Evolutionary conservation across 495 filamentous ascomycete genomes (phyloP).

Genomic region (Cercophora sp.): DNA sequence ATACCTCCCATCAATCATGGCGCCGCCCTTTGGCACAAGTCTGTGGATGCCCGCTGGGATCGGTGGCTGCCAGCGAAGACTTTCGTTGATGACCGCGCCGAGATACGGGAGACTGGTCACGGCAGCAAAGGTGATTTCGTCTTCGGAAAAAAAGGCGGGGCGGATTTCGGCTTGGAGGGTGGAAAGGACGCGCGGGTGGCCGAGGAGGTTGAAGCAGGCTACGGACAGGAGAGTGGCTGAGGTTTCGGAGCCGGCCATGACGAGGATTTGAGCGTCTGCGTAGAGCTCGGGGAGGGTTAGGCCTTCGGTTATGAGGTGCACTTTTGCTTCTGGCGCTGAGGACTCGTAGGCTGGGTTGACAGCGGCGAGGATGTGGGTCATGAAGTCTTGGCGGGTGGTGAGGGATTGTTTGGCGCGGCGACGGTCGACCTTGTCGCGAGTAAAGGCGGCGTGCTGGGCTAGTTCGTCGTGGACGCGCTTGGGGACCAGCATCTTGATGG

Average conservation of each 20-base stretch:
- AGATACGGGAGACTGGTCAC: constrained; percentile 49
- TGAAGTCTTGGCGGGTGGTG: constrained; percentile 34
- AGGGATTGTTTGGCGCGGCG: not conserved
- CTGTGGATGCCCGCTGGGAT: constrained; percentile 33
- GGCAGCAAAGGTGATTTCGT: constrained; percentile 46
- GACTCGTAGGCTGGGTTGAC: not conserved
- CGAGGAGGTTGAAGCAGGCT: constrained; percentile 46
- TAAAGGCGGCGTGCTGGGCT: not conserved
- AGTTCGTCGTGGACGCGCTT: not conserved
- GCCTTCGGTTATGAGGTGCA: not conserved
- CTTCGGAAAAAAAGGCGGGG: constrained; percentile 35
- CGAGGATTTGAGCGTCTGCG: constrained; percentile 23
- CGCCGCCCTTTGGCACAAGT: not conserved
- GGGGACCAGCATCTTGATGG: constrained; percentile 9
- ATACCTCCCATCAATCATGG: not conserved
- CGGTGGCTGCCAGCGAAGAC: constrained; percentile 54
- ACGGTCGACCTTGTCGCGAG: not conserved
- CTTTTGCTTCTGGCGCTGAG: not conserved
- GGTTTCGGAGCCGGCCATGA: constrained; percentile 48
- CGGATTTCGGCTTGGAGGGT: constrained; percentile 49
- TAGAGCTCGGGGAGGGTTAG: constrained; percentile 18
- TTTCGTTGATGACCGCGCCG: constrained; percentile 53
- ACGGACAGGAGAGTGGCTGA: constrained; percentile 49
- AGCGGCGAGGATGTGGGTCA: constrained; percentile 30
- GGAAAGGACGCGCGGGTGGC: constrained; percentile 34